A percentile compares a stretch with the other conserved stretches of the same genome.
These are phyloP conservation scores for Boletus pseudopeckii DNA, from an alignment of 768 basidiomycete species.

Conservation along the genomic window DNA sequence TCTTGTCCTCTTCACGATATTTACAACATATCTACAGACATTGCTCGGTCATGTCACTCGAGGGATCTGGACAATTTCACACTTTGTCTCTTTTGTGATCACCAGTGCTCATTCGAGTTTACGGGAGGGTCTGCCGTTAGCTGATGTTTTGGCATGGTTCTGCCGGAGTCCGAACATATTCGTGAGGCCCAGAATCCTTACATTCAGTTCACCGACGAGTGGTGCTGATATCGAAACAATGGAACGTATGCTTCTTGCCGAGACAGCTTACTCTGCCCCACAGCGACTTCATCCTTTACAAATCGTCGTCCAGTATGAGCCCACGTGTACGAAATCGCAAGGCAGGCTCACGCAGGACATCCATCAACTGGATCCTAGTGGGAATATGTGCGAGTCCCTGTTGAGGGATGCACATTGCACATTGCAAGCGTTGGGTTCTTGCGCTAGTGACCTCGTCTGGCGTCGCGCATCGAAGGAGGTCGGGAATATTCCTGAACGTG, in stretches of 20 bases:
- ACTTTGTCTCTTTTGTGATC: constrained; percentile 45
- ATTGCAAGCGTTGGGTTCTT: constrained; percentile 56
- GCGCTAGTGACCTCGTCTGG: constrained; percentile 72
- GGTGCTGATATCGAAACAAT: constrained; percentile 35
- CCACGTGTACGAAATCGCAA: constrained; percentile 31
- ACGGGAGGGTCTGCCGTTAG: constrained; percentile 38
- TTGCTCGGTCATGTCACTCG: constrained; percentile 38
- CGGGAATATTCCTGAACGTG: constrained; percentile 30
- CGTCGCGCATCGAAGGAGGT: constrained; percentile 46
- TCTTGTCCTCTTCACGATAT: background rate
- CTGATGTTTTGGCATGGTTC: constrained; percentile 45
- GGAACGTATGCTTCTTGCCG: constrained; percentile 39
- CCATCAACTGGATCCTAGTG: constrained; percentile 41
- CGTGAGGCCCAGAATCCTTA: constrained; percentile 44
- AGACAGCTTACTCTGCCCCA: constrained; percentile 37
- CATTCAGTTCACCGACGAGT: constrained; percentile 30
- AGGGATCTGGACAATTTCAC: constrained; percentile 40
- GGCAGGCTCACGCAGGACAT: constrained; percentile 48
- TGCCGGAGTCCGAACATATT: constrained; percentile 36
- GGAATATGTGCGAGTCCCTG: constrained; percentile 37
- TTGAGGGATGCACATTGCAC: constrained; percentile 47
- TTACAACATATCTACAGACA: constrained; percentile 28
- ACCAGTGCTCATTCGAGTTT: constrained; percentile 38
- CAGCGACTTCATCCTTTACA: constrained; percentile 44
- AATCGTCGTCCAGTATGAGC: constrained; percentile 53